Evolutionary conservation across 495 filamentous ascomycete species (phyloP), one percentile per base, ranked within the genome.

Genomic region (Lentithecium fluviatile): DNA sequence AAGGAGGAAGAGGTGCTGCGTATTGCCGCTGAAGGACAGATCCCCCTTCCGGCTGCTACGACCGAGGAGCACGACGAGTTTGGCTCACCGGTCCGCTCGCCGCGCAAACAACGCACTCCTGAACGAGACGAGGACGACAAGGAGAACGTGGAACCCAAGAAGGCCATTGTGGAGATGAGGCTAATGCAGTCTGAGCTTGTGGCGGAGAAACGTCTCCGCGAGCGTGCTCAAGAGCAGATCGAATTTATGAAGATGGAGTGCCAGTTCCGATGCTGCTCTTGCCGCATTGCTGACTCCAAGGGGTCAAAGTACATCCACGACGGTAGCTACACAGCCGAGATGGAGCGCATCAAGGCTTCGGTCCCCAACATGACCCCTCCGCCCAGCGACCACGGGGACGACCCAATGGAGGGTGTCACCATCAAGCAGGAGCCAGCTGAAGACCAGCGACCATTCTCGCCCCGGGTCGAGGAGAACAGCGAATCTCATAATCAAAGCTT

Each of bases 171-270:
- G 11, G 71, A 76, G 48, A 50, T 88, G 36, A 83, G 85, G 6
- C 77, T 83, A 20, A 65, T 92, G 12, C 78, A 77, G 25, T 78
- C 82, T n/a, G 78, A 85, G 12, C 80, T 90, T 43, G 71, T 82
- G 40, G 79, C 76, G 69, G 88, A 94, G 75, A 83, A 78, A 68
- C 82, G 81, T 52, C 76, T 83, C 43, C 82, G 89, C 45, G 75
- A 81, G 32, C 78, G 85, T 15, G 87, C 88, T 0, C 80, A 91
- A 56, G 86, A 88, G 13, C 83, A 85, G 65, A 75, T 92, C 24
- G 81, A 91, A n/a, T 95, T 91, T 70, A 75, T 96, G 77, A 83
- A 88, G 64, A 80, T 88, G 60, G 89, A 95, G 70, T 95, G 91
- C 71, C 80, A 84, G 46, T 84, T 93, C 56, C 80, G 82, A 56